Evolutionary conservation across 805 yeast genomes (phyloP), one percentile per base, ranked within the genome.

Genomic region (Candida rishiriensis): DNA sequence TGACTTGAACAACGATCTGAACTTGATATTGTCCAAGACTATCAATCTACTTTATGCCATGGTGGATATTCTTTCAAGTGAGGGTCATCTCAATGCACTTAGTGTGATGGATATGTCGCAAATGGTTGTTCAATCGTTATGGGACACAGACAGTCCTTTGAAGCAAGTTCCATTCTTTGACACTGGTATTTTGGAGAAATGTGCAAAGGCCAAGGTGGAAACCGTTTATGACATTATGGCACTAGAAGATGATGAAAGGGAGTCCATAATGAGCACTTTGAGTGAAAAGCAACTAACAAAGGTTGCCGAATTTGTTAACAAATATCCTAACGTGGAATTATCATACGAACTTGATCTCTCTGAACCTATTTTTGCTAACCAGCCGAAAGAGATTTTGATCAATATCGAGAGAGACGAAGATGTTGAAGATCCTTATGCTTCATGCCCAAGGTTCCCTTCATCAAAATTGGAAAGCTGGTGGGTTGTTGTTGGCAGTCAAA

Each of bases 261-360:
- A 77, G 41, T 72, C 73, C 12, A 66, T 90, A 1, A 66, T 91
- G 47, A 79, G 76, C 16, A 65, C 83, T 49, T 64, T 70, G 10
- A 60, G 58, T 12, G 78, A 75, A 2, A 60, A 60, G 2, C 67
- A 79, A 48, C 65, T 90, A 53, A 69, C 72, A 34, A 72, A 71
- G 18, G 89, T 91, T 40, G 97, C 97, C 0, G 79, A 79, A 14
- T 93, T 91, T 69, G 95, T 89, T 42, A 93, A 93, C 64, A 79
- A 76, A 49, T 93, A 85, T 62, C 99, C 99, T 12, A 86, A 85
- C 57, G 70, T 93, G 43, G 97, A 91, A 49, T 56, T 83, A 10
- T 67, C 76, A 3, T 83, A 79, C 54, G 70, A 73, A 30, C 41
- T 85, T 4, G 76, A 73, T 16, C 51, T 65, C 17, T 57, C 63